Base-by-base conservation (phyloP, 129 eudicot species). In the Rutidosis leptorrhynchoides region DNA sequence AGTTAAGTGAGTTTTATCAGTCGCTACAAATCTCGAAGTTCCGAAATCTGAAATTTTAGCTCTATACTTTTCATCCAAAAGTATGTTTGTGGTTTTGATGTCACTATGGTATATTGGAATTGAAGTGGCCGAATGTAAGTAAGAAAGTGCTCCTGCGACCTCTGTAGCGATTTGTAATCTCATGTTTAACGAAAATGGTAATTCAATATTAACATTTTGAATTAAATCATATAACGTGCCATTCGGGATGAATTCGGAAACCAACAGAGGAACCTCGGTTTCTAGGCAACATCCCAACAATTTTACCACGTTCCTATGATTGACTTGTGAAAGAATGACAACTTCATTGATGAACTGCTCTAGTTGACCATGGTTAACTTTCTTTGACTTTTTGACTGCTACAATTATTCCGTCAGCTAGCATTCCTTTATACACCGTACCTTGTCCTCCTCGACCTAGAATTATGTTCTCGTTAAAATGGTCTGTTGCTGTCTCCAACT, bases 281-380 rank as follows among this genome's bases (percentile, higher is more conserved):
- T 51, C 57, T 51, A 51, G 19, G 57, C 57, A 51, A 8, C 57
- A 51, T 4, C 57, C 57, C 26, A 51, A 51, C 1, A 51, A 23
- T 51, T 51, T 51, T 9, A 51, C 57, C 57, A 51, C 57, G 19
- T 51, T 51, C 57, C 57, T 51, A 19, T 51, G 57, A 51, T 51
- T 51, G 8, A 51, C 57, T 51, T 51, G 57, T 2, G 57, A 51
- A 8, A 51, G 57, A 17, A 51, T 6, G 21, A 51, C 57, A 0
- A 51, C 57, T 17, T 51, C 57, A 51, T 51, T 51, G 57, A 51
- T 51, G 57, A 51, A 51, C 2, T 51, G 57, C 7, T 51, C 26
- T 19, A 51, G 7, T 51, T 51, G 57, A 6, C 57, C 19, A 16
- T 51, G 22, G 19, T 51, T 23, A 7, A 51, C 57, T 19, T 16